Base-by-base conservation (phyloP, 768 basidiomycete genomes). In the Naganishia vaughanmartiniae region DNA sequence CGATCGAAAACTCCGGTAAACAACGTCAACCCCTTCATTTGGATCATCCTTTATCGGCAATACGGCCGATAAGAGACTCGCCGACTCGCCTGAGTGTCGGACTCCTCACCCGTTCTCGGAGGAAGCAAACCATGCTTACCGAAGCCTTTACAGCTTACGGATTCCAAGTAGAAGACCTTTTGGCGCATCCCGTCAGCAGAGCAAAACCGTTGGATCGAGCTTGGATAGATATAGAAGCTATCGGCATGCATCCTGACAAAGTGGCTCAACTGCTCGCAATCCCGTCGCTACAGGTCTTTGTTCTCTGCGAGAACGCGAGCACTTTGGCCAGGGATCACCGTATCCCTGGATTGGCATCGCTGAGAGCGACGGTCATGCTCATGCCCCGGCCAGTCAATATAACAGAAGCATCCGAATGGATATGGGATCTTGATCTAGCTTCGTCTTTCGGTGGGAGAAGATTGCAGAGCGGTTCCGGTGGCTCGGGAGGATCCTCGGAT, bases 321-420 rank as follows among this genome's bases (percentile, higher is more conserved):
- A 28, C 39, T 26, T 19, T 15, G 12, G 30, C 60, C 10, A 42
- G 60, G 10, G 60, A 45, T 28, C 60, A 26, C n/a, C 28, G 11
- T 14, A 31, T 69, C 19, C 31, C 12, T 28, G 56, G 42, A 0
- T n/a, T 36, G 14, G 39, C 34, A 46, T 14, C 15, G 2, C 17
- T 39, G 10, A 26, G 28, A 51, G 42, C 42, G 7, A 46, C 46
- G 28, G 67, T 69, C 30, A 39, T 51, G 7, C 56, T 56, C 17
- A 69, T 69, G 67, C 67, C 67, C 3, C 67, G 67, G 28, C 67
- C 67, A 19, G 17, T 58, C 54, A 54, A 57, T 15, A 51, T 69
- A 21, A 55, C 30, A 21, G 67, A 69, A 26, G 67, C 56, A 11
- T 19, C 56, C 15, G 17, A 46, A 21, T 57, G 55, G 39, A 10